Base-by-base conservation (phyloP, 495 filamentous ascomycete species). In the Tuber indicum region DNA sequence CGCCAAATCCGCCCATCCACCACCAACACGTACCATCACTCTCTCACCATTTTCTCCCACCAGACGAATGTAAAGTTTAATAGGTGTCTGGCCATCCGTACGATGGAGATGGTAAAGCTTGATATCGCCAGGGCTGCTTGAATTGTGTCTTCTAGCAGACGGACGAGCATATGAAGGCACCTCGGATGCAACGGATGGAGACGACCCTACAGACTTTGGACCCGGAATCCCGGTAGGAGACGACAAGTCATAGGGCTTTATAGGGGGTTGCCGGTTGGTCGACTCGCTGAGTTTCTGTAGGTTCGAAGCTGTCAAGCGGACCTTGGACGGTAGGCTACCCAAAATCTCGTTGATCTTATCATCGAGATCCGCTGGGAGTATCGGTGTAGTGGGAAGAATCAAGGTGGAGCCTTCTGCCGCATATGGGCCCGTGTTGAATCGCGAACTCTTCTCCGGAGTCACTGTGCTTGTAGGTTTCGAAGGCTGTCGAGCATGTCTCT, bases 21-120 rank as follows among this genome's bases (percentile, higher is more conserved):
- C 96, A 23, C 96, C 96, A 36, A 98, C 93, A 75, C 96, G 91
- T 14, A 98, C 96, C 94, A 99, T 98, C 70, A 98, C 94, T 43
- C 96, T 90, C 84, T 97, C 93, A n/a, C 92, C 91, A 44, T 89
- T 87, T 84, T 96, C 93, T 49, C 96, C 96, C 1, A 99, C 94
- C 21, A 93, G 90, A 1, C 96, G 91, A 42, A 98, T 93, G 82
- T 95, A 96, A 2, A 99, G 88, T 84, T 97, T 98, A 78, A 96
- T 94, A 0, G 96, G 96, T 42, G 91, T 88, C 76, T 94, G 89
- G 70, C 92, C 92, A 45, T 91, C 92, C 62, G 89, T 88, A 47
- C 94, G 91, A n/a, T 93, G 92, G 39, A 99, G 89, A 85, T 99
- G 94, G 79, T 98, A 99, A 3, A 98, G 88, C 83, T 93, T 93